Percentiles rank a stretch among this genome's conserved stretches.
phyloP scores from a whole-genome alignment of 805 yeast genomes.

The Candida piceae region DNA sequence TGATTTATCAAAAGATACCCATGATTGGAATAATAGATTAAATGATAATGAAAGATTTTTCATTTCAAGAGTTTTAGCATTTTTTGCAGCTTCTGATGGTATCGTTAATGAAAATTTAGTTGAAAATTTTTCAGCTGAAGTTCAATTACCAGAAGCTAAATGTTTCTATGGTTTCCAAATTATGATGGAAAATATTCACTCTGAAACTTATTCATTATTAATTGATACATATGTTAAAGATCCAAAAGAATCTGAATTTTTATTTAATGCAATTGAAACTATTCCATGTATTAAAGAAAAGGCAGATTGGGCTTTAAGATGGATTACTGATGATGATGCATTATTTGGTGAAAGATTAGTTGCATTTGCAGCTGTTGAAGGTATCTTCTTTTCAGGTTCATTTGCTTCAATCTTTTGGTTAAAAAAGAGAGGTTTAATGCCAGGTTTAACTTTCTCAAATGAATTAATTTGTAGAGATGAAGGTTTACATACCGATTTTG shows the following conservation, averaged over 20 bases:
- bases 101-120: slow-evolving; percentile 96
- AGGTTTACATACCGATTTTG: slow-evolving; percentile 98
- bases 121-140: slow-evolving; percentile 96
- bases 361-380: slow-evolving; percentile 98
- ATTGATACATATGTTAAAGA: slow-evolving; percentile 95
- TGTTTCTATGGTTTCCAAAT: slow-evolving; percentile 99
- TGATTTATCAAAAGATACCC: slow-evolving; percentile 84
- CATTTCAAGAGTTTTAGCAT: slow-evolving; percentile 88
- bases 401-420: slow-evolving; percentile 98
- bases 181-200: slow-evolving; percentile 99
- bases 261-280: slow-evolving; percentile 93
- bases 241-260: slow-evolving; percentile 83
- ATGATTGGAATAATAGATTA: slow-evolving; percentile 89
- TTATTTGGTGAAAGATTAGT: slow-evolving; percentile 93
- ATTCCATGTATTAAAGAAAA: slow-evolving; percentile 95
- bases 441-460: slow-evolving; percentile 96
- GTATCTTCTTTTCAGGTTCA: slow-evolving; percentile 97
- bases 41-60: slow-evolving; percentile 91
- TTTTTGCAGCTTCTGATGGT: slow-evolving; percentile 98
- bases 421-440: slow-evolving; percentile 98
- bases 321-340: slow-evolving; percentile 88
- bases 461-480: slow-evolving; percentile 98
- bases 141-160: slow-evolving; percentile 95
- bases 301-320: slow-evolving; percentile 98
- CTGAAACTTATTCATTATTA: slow-evolving; percentile 92